Evolutionary conservation across 257 asterid species (phyloP), one percentile per base, ranked within the genome.

Genomic region (Petrea volubilis): DNA sequence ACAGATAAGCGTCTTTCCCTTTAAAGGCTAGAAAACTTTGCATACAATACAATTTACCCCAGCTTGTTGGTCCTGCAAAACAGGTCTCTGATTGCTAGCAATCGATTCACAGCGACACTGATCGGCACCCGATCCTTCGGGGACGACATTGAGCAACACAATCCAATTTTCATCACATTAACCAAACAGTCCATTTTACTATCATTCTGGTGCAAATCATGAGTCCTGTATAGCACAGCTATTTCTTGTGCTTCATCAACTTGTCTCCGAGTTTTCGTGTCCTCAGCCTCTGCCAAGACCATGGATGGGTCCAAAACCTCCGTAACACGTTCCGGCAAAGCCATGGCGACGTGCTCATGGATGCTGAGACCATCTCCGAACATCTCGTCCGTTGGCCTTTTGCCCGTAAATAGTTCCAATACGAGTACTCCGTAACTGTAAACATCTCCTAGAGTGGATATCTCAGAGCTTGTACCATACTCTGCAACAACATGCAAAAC

Each of bases 371-470:
- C 70, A 2, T 14, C 9, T 13, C 12, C 41, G 38, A 67, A 67
- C 64, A 52, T 67, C 23, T 53, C 51, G 17, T 67, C 73, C 0
- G 73, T 67, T 14, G 73, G 73, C 23, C 63, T 52, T 25, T 36
- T 68, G 13, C 64, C 73, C 15, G 64, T 68, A 40, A 68, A 68
- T 7, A 68, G 17, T 21, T 68, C 64, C 33, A 68, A 10, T 1
- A 68, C 0, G 13, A 67, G 38, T 3, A 83, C 60, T 25, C 88
- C 85, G 18, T 23, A 77, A 72, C 83, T 79, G 66, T 83, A 79
- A 28, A 77, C 79, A 53, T 83, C 87, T 66, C 83, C 87, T 28
- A 8, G 56, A 25, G 78, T 23, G 1, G 88, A 74, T 34, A 52
- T 65, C 5, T 49, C 56, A 12, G 64, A 7, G 17, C 85, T 20